phyloP scores from a whole-genome alignment of 1,284 basidiomycete genomes.

The Cutaneotrichosporon cyanovorans region DNA sequence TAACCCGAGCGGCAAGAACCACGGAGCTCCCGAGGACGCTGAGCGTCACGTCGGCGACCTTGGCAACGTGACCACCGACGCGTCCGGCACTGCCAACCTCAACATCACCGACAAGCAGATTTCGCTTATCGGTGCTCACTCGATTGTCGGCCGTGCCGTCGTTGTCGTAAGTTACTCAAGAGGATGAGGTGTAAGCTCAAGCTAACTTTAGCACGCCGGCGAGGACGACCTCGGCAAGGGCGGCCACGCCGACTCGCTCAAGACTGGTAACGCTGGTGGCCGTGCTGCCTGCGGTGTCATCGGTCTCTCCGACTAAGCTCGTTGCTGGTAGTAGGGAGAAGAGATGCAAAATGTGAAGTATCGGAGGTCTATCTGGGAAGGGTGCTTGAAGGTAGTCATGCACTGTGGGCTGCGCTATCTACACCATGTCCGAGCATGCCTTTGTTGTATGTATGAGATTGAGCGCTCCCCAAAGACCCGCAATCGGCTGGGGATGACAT shows the following conservation, averaged over 20 bases:
- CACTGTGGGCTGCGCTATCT: too few relatives aligned
- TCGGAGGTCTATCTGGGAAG: too few relatives aligned
- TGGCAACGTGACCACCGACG: conserved; percentile 59
- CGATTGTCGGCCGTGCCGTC: conserved; percentile 58
- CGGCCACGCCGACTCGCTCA: conserved; percentile 58
- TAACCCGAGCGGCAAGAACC: conserved; percentile 61
- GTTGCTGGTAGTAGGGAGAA: neutral
- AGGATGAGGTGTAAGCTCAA: neutral
- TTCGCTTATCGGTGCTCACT: conserved; percentile 61
- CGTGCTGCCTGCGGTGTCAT: conserved; percentile 58
- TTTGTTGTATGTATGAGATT: too few relatives aligned
- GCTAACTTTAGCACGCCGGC: conserved; percentile 52
- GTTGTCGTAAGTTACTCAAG: conserved; percentile 7
- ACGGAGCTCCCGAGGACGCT: conserved; percentile 54
- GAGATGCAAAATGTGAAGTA: neutral
- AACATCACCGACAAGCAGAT: conserved; percentile 56
- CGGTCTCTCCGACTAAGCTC: neutral
- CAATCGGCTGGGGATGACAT: too few relatives aligned
- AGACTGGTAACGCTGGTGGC: conserved; percentile 66
- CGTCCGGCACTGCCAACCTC: conserved; percentile 52
- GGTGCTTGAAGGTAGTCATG: too few relatives aligned
- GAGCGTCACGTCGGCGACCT: conserved; percentile 69
- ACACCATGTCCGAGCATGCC: too few relatives aligned
- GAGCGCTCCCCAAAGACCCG: too few relatives aligned
- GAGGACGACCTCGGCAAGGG: conserved; percentile 67